Evolutionary conservation across 208 protist genomes (phyloP).

Genomic region (Crithidia brevicula): DNA sequence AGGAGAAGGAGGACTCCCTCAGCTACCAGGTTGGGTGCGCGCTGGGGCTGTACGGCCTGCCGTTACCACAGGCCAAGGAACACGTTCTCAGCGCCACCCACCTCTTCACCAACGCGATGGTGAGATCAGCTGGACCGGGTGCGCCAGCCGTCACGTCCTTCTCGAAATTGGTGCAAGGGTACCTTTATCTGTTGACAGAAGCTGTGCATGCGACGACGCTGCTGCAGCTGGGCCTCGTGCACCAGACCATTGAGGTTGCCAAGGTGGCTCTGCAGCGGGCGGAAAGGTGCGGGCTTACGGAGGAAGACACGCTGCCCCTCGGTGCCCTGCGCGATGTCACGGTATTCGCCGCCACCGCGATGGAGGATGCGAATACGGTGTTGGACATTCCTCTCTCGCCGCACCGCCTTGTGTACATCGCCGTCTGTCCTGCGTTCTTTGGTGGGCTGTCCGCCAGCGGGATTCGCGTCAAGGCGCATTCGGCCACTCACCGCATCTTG

Average conservation of each 20-base stretch:
- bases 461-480: constrained; percentile 39
- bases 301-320: constrained; percentile 16
- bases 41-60: constrained; percentile 60
- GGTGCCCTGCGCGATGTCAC: constrained; percentile 50
- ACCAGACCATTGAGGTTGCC: constrained; percentile 45
- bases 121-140: background rate
- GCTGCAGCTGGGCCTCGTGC: constrained; percentile 68
- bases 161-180: constrained; percentile 6
- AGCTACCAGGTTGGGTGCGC: constrained; percentile 47
- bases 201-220: constrained; percentile 78
- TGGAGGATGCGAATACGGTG: constrained; percentile 69
- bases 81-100: constrained; percentile 34
- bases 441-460: constrained; percentile 56
- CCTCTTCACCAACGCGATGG: background rate
- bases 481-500: constrained; percentile 38
- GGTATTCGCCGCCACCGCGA: constrained; percentile 44
- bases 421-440: constrained; percentile 72
- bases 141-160: constrained; percentile 1
- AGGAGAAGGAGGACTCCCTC: constrained; percentile 26
- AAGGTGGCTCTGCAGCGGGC: constrained; percentile 22
- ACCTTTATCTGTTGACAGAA: constrained; percentile 56
- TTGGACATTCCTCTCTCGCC: constrained; percentile 51
- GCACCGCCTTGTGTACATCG: constrained; percentile 60
- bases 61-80: constrained; percentile 47
- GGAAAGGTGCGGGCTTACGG: constrained; percentile 28